Evolutionary conservation across 2,329 filamentous ascomycete species (phyloP).

Genomic region (Fusarium sp.): DNA sequence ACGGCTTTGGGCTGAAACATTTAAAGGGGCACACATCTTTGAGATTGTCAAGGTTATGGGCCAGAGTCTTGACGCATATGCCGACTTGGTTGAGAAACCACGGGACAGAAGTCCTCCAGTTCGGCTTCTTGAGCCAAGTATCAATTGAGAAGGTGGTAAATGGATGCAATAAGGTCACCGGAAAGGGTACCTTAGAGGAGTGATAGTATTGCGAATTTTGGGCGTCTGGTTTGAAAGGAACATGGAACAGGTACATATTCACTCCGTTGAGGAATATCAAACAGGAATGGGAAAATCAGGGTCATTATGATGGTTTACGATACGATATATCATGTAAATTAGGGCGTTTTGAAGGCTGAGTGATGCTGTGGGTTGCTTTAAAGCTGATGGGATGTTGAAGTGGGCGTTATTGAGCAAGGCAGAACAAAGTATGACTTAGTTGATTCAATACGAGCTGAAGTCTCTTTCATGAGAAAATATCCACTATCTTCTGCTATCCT

Average conservation of each 20-base stretch:
- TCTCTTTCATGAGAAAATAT: not conserved
- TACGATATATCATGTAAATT: conserved; percentile 29
- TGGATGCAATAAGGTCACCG: not conserved
- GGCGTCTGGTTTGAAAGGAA: conserved; percentile 25
- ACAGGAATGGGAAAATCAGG: conserved; percentile 7
- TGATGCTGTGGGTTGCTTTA: not conserved
- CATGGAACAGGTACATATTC: conserved; percentile 1
- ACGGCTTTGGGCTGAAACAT: conserved; percentile 73
- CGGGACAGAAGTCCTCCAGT: conserved; percentile 59
- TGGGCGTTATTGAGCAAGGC: not conserved
- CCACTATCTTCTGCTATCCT: not conserved
- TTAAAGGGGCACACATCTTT: conserved; percentile 73
- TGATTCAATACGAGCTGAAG: conserved; percentile 3
- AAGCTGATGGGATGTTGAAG: conserved; percentile 3
- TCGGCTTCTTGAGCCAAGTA: conserved; percentile 44
- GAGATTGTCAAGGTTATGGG: conserved; percentile 73
- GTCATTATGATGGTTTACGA: conserved; percentile 27
- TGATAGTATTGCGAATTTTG: conserved; percentile 13
- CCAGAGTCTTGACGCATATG: conserved; percentile 69
- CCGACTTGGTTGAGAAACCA: conserved; percentile 69
- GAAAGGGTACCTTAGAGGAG: not conserved
- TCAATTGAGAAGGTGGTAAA: conserved; percentile 28
- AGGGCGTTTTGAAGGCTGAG: conserved; percentile 26
- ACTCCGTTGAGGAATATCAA: not conserved
- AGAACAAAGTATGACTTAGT: not conserved